These are phyloP conservation scores for Volvox reticuliferus DNA, from an alignment of 139 green algal genomes.

Conservation along the genomic window DNA sequence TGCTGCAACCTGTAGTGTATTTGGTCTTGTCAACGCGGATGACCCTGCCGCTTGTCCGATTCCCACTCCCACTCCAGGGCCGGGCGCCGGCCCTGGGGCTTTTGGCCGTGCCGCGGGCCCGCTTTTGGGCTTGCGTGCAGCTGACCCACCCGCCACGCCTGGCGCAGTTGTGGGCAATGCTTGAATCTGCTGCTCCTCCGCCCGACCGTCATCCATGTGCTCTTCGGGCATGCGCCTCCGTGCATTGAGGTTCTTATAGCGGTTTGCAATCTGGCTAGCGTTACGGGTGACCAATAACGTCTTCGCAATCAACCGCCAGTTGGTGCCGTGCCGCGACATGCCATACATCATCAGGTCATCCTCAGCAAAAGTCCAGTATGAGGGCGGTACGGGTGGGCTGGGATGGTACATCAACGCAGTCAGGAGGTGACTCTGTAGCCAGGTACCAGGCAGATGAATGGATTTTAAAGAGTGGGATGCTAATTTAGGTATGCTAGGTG, in stretches of 20 bases:
- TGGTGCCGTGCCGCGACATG: neutral
- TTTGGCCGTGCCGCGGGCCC: neutral
- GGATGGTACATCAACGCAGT: conserved; percentile 22
- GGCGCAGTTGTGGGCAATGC: neutral
- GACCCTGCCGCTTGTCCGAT: neutral
- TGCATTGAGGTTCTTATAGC: conserved; percentile 41
- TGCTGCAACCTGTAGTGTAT: neutral
- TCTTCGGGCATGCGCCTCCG: neutral
- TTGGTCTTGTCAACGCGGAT: neutral
- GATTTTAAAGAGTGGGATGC: too few species aligned
- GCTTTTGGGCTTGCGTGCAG: neutral
- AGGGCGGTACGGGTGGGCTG: neutral
- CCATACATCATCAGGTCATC: conserved; percentile 42
- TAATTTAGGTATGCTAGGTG: too few species aligned
- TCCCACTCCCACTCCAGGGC: neutral
- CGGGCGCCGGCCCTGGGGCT: neutral
- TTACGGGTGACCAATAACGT: neutral
- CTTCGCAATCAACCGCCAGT: conserved; percentile 6
- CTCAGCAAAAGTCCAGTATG: conserved; percentile 52
- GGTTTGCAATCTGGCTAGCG: conserved; percentile 7
- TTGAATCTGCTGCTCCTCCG: neutral
- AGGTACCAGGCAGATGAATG: too few species aligned
- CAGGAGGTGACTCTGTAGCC: conserved; percentile 31
- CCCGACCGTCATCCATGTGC: neutral
- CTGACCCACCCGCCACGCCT: neutral